These are phyloP conservation scores for Leccinum subtestaceum DNA, from an alignment of 768 basidiomycete genomes.

Conservation along the genomic window DNA sequence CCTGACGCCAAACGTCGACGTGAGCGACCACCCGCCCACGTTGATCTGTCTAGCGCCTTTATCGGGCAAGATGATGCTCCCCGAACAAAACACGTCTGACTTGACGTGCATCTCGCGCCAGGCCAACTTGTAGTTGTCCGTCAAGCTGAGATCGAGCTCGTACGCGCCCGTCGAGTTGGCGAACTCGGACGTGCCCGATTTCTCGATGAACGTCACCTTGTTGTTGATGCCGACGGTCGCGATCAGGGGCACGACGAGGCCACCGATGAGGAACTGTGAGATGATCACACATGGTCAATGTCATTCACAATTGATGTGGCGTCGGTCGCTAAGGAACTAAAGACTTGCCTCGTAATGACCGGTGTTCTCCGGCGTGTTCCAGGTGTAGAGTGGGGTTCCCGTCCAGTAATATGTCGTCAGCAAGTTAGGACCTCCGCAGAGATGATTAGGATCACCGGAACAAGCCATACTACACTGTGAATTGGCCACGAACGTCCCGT, in stretches of 20 bases:
- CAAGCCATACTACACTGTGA: conserved; percentile 51
- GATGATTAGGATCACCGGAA: conserved; percentile 65
- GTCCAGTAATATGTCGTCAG: conserved; percentile 56
- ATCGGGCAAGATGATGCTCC: conserved; percentile 70
- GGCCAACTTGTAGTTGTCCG: conserved; percentile 40
- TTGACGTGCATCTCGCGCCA: conserved; percentile 75
- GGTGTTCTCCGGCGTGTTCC: conserved; percentile 62
- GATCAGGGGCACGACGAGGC: conserved; percentile 69
- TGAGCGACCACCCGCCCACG: conserved; percentile 55
- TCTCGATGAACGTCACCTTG: conserved; percentile 80
- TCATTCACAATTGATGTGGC: conserved; percentile 22
- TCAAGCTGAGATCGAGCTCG: conserved; percentile 66
- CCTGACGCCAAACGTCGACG: conserved; percentile 71
- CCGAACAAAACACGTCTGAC: conserved; percentile 81
- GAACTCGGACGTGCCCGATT: conserved; percentile 52
- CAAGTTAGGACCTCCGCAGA: conserved; percentile 60
- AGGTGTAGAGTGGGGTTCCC: conserved; percentile 48
- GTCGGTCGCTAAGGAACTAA: not conserved
- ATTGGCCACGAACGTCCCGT: conserved; percentile 31
- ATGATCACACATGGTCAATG: too few species aligned
- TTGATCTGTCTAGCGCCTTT: conserved; percentile 46
- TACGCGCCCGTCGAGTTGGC: conserved; percentile 74
- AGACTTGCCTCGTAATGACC: conserved; percentile 66
- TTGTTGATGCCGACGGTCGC: conserved; percentile 77
- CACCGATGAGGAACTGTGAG: conserved; percentile 50